Evolutionary conservation across 2,329 filamentous ascomycete species (phyloP).

Genomic region (Raffaelea arxii): DNA sequence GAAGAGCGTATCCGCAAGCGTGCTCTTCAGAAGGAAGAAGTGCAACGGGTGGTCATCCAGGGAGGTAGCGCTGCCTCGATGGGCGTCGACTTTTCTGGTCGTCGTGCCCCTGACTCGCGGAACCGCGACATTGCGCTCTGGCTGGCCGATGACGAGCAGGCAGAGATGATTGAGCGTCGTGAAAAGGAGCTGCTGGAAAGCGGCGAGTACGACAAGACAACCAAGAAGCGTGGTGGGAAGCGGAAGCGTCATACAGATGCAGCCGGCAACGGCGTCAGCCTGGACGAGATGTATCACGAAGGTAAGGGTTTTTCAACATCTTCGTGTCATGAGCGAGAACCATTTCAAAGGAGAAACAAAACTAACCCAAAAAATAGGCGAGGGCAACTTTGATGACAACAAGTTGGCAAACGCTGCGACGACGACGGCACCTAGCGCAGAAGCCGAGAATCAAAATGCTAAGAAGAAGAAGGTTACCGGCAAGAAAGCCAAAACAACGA

Average conservation of each 20-base stretch:
- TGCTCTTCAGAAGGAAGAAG: constrained; percentile 95
- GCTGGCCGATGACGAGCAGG: constrained; percentile 95
- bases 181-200: constrained; percentile 78
- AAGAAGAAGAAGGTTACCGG: constrained; percentile 44
- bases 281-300: constrained; percentile 99
- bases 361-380: constrained; percentile 51
- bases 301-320: constrained; percentile 48
- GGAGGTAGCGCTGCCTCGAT: constrained; percentile 50
- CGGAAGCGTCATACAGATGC: constrained; percentile 33
- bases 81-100: constrained; percentile 90
- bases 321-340: too few relatives aligned
- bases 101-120: constrained; percentile 75
- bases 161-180: constrained; percentile 83
- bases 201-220: constrained; percentile 53
- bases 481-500: constrained; percentile 59
- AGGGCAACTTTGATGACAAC: constrained; percentile 85
- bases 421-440: constrained; percentile 42
- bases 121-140: constrained; percentile 99
- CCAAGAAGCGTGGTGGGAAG: constrained; percentile 50
- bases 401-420: constrained; percentile 83
- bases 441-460: constrained; percentile 31
- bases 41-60: constrained; percentile 92
- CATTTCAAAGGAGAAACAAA: background rate
- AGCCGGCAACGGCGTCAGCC: constrained; percentile 44
- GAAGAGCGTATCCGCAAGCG: constrained; percentile 97